Conservation (phyloP, 2,329 filamentous ascomycete species). For the Trichoderma lentiforme region DNA sequence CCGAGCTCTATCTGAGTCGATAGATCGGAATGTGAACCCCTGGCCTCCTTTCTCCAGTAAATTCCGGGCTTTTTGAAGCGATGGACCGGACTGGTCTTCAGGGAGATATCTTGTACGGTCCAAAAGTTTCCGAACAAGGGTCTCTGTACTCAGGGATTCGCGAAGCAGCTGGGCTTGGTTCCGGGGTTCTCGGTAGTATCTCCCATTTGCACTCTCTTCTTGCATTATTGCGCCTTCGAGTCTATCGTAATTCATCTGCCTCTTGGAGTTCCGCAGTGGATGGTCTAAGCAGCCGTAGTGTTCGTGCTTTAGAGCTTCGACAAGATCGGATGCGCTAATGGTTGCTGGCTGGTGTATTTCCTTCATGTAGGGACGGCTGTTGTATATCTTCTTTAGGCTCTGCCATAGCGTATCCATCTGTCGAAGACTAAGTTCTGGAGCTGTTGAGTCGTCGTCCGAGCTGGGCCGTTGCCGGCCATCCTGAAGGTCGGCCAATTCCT, state of each 20-base stretch:
- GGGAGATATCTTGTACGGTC: conserved; percentile 27
- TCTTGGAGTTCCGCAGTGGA: conserved; percentile 22
- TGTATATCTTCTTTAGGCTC: conserved; percentile 31
- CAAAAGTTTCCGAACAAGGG: conserved; percentile 32
- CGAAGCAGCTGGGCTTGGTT: conserved; percentile 29
- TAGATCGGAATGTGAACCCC: conserved; percentile 29
- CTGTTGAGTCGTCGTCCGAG: conserved; percentile 14
- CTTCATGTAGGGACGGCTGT: conserved; percentile 36
- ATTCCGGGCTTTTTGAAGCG: conserved; percentile 30
- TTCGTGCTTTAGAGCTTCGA: conserved; percentile 28
- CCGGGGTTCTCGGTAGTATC: conserved; percentile 24
- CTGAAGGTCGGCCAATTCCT: conserved; percentile 42
- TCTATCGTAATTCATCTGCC: conserved; percentile 29
- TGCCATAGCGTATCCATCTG: conserved; percentile 35
- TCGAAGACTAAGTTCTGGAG: conserved; percentile 22
- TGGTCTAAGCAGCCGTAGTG: conserved; percentile 28
- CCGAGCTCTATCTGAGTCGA: conserved; percentile 27
- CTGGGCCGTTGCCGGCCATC: conserved; percentile 29
- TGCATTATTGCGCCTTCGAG: conserved; percentile 30
- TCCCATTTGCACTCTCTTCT: conserved; percentile 27
- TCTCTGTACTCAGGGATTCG: conserved; percentile 27
- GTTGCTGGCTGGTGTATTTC: conserved; percentile 33
- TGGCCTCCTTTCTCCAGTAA: conserved; percentile 22
- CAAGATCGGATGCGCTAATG: conserved; percentile 27
- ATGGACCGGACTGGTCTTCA: conserved; percentile 24